phyloP scores from a whole-genome alignment of 345 rosid genomes.

The Theobroma cacao region DNA sequence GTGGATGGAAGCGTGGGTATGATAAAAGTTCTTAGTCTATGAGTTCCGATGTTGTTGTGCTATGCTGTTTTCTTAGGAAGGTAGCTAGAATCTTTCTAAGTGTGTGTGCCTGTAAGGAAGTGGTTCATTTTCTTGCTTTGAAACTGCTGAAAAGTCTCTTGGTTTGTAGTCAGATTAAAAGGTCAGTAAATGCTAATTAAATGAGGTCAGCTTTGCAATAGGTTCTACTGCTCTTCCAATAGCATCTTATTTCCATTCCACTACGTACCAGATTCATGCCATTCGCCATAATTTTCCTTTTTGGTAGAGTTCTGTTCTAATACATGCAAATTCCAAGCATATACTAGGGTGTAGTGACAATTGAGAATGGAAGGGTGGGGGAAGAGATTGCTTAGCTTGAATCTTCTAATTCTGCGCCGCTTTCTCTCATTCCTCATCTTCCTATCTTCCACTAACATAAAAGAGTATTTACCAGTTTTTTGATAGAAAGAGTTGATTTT shows the following conservation, averaged over 20 bases:
- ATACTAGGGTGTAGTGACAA: background rate
- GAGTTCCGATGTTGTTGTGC: constrained; percentile 3
- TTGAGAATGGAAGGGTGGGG: background rate
- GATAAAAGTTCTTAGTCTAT: constrained; percentile 21
- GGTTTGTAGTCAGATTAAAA: background rate
- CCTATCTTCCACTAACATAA: background rate
- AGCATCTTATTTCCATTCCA: background rate
- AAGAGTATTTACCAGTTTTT: background rate
- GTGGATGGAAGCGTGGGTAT: constrained; percentile 99
- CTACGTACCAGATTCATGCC: background rate
- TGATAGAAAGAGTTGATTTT: background rate
- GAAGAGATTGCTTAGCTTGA: background rate
- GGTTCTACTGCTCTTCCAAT: background rate
- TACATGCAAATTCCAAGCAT: constrained; percentile 5
- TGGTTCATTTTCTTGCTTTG: background rate
- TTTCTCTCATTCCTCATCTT: background rate
- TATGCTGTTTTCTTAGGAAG: background rate
- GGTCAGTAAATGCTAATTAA: background rate
- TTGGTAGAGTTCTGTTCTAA: background rate
- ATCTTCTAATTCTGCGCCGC: background rate
- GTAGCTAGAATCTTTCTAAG: background rate
- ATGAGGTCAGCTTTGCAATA: background rate
- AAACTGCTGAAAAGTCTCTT: background rate
- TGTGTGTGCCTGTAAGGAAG: background rate
- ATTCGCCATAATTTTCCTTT: background rate